A percentile compares a stretch with the other conserved stretches of the same genome.
Evolutionary conservation across 2,329 filamentous ascomycete species (phyloP).

Genomic region (Trichoderma lentiforme): DNA sequence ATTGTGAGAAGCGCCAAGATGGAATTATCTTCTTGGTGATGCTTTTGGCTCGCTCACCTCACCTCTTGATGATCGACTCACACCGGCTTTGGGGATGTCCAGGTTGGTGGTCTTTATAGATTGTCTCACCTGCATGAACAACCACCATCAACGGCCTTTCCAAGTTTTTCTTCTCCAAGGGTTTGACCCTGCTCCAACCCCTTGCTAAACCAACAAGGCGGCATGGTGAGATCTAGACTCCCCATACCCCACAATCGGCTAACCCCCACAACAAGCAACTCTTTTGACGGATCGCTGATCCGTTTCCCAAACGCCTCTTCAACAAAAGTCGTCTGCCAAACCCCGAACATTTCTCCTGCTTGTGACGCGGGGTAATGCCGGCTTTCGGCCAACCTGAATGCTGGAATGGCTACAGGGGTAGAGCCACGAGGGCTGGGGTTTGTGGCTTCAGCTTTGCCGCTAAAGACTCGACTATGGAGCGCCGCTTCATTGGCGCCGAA

Average conservation of each 20-base stretch:
- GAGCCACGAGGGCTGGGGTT: not conserved
- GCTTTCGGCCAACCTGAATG: constrained; percentile 7
- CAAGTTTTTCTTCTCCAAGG: not conserved
- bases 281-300: constrained; percentile 1
- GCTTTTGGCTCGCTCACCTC: not conserved
- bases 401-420: not conserved
- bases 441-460: not conserved
- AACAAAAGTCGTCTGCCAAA: not conserved
- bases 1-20: not conserved
- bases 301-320: not conserved
- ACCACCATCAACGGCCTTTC: not conserved
- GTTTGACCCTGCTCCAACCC: constrained; percentile 3
- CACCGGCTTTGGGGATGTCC: not conserved
- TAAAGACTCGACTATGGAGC: constrained; percentile 3
- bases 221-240: constrained; percentile 11
- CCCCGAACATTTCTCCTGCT: constrained; percentile 11
- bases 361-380: constrained; percentile 7
- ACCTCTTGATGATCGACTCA: not conserved
- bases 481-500: not conserved
- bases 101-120: constrained; percentile 3
- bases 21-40: not conserved
- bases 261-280: constrained; percentile 1
- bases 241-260: constrained; percentile 17
- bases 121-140: not conserved
- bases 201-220: constrained; percentile 3